Evolutionary conservation across 169 alveolate species (phyloP).

Genomic region (Blepharisma undulans): DNA sequence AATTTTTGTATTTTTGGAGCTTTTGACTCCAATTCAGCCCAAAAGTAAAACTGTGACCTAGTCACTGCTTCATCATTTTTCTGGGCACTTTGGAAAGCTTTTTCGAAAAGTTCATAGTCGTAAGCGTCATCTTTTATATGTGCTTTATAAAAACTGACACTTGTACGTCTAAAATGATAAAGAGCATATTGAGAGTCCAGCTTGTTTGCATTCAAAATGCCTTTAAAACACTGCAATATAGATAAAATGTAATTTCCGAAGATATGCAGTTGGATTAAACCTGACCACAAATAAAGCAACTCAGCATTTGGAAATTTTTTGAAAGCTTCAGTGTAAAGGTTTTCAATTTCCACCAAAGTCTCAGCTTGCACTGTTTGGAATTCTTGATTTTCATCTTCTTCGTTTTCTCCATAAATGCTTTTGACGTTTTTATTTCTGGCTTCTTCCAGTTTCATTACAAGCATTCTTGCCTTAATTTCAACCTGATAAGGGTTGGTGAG

Average conservation of each 20-base stretch:
- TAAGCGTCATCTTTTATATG: constrained; percentile 30
- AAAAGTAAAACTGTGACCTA: constrained; percentile 4
- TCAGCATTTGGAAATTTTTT: constrained; percentile 26
- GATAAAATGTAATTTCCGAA: not conserved
- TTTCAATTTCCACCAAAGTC: constrained; percentile 18
- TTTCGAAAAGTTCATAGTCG: constrained; percentile 23
- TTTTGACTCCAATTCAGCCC: constrained; percentile 26
- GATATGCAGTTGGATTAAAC: not conserved
- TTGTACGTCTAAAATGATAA: not conserved
- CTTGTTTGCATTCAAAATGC: constrained; percentile 15
- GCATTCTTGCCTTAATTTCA: constrained; percentile 32
- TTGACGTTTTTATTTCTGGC: not conserved
- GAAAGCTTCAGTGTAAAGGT: constrained; percentile 11
- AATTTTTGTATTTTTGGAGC: constrained; percentile 33
- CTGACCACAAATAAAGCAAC: not conserved
- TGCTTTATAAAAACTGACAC: constrained; percentile 8
- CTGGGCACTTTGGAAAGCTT: not conserved
- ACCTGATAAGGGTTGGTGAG: constrained; percentile 9
- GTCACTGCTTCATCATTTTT: not conserved
- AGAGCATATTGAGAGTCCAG: not conserved
- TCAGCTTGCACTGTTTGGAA: not conserved
- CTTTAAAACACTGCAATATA: constrained; percentile 15
- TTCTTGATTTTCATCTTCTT: constrained; percentile 6
- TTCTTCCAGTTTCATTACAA: not conserved
- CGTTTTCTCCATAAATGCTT: not conserved